Conservation (phyloP, 495 filamentous ascomycete genomes). For the Staphylotrichum tortipilum region DNA sequence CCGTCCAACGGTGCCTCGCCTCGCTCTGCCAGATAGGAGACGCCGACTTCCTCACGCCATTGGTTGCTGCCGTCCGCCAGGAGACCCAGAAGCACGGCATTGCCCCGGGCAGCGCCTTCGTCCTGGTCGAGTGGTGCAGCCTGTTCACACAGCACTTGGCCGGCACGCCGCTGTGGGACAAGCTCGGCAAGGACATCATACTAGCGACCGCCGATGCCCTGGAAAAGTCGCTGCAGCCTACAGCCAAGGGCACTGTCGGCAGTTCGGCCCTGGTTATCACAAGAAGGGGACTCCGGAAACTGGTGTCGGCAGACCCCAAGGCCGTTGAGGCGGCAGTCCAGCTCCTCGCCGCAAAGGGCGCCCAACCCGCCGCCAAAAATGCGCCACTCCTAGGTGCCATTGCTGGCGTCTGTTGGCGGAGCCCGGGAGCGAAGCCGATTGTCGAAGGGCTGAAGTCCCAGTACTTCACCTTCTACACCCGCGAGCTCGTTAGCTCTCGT, state of each 20-base stretch:
- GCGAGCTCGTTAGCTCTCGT: conserved; percentile 77
- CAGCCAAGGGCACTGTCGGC: conserved; percentile 48
- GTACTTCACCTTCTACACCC: conserved; percentile 69
- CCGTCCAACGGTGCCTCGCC: conserved; percentile 67
- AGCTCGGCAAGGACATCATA: conserved; percentile 55
- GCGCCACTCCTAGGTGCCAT: conserved; percentile 74
- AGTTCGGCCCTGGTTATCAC: conserved; percentile 62
- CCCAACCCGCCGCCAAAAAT: conserved; percentile 55
- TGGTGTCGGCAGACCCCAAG: conserved; percentile 54
- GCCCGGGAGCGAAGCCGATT: conserved; percentile 46
- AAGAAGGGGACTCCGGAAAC: conserved; percentile 60
- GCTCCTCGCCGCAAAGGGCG: conserved; percentile 55
- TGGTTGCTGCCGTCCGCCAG: conserved; percentile 47
- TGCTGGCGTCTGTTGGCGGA: conserved; percentile 72
- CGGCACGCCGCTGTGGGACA: conserved; percentile 50
- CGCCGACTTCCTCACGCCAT: conserved; percentile 46
- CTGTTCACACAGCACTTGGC: conserved; percentile 56
- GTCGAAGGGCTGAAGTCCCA: conserved; percentile 57
- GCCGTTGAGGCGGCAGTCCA: conserved; percentile 55
- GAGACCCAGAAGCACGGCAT: conserved; percentile 70
- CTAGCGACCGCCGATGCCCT: conserved; percentile 56
- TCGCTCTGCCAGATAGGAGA: conserved; percentile 49
- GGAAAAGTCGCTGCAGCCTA: conserved; percentile 63
- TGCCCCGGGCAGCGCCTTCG: conserved; percentile 70
- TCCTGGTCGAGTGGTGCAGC: conserved; percentile 85